Evolutionary conservation across 805 yeast genomes (phyloP).

Genomic region (Brettanomyces bruxellensis): DNA sequence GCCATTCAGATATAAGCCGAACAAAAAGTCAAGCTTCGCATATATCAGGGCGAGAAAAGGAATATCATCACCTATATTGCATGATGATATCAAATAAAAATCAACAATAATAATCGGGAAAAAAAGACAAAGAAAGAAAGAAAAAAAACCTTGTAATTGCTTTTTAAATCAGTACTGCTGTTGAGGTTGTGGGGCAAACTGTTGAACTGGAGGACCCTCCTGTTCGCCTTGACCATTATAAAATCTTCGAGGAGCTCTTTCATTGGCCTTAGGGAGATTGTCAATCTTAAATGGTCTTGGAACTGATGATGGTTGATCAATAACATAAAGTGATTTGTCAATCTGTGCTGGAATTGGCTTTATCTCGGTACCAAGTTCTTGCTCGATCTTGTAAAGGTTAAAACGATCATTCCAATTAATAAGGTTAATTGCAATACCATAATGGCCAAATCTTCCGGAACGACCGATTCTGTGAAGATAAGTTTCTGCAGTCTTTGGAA

Average conservation of each 20-base stretch:
- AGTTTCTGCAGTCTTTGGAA: constrained; percentile 97
- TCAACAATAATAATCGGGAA: constrained; percentile 2
- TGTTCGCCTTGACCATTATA: constrained; percentile 23
- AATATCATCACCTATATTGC: too few relatives aligned
- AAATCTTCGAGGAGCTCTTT: constrained; percentile 18
- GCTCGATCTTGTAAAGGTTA: constrained; percentile 89
- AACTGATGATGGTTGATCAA: constrained; percentile 61
- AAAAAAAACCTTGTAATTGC: constrained; percentile 4
- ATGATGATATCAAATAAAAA: constrained; percentile 1
- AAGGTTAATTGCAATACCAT: constrained; percentile 93
- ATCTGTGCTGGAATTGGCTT: constrained; percentile 94
- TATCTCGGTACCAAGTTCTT: constrained; percentile 94
- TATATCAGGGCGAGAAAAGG: too few relatives aligned
- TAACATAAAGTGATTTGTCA: constrained; percentile 83
- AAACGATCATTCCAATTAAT: constrained; percentile 96
- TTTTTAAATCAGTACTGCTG: constrained; percentile 5
- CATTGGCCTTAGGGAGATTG: constrained; percentile 26
- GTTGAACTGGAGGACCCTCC: constrained; percentile 17
- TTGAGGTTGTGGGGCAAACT: constrained; percentile 7
- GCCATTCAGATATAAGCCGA: too few relatives aligned
- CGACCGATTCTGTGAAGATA: constrained; percentile 98
- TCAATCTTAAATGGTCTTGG: constrained; percentile 88
- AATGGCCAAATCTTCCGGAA: constrained; percentile 97
- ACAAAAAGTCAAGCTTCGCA: too few relatives aligned
- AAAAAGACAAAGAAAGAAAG: constrained; percentile 4